A percentile compares a stretch with the other conserved stretches of the same genome.
Evolutionary conservation across 192 early-diverging fungal species (phyloP).

Genomic region (Podila verticillata): DNA sequence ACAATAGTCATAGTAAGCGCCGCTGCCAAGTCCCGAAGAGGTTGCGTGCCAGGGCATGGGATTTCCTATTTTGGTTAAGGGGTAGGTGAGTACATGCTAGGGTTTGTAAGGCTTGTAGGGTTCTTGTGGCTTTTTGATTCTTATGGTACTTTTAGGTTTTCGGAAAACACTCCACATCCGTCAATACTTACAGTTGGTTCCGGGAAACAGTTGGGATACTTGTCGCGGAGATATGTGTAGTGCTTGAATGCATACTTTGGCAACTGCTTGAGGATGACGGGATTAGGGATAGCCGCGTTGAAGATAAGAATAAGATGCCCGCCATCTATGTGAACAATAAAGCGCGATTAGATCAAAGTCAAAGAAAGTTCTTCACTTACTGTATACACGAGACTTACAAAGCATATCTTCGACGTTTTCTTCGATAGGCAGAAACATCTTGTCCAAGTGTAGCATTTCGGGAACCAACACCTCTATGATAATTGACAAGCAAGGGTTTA

Average conservation of each 20-base stretch:
- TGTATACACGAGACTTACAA: slow-evolving; percentile 53
- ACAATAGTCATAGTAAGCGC: slow-evolving; percentile 46
- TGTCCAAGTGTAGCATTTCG: slow-evolving; percentile 69
- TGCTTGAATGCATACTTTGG: slow-evolving; percentile 82
- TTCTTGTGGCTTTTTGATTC: too few relatives aligned
- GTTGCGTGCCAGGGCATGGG: slow-evolving; percentile 42
- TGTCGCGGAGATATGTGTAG: slow-evolving; percentile 77
- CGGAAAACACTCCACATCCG: not conserved
- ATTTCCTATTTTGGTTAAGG: slow-evolving; percentile 21
- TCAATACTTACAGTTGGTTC: slow-evolving; percentile 53
- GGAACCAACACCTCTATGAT: slow-evolving; percentile 57
- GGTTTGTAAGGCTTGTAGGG: too few relatives aligned
- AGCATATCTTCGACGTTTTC: slow-evolving; percentile 69
- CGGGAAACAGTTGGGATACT: slow-evolving; percentile 76
- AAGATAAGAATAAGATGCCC: slow-evolving; percentile 80
- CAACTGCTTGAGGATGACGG: slow-evolving; percentile 61
- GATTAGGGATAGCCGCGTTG: slow-evolving; percentile 70
- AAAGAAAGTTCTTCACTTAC: not conserved
- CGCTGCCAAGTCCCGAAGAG: slow-evolving; percentile 34
- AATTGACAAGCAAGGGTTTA: not conserved
- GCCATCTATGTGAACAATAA: slow-evolving; percentile 63
- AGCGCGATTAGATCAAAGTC: not conserved
- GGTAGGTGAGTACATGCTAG: not conserved
- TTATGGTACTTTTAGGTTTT: not conserved
- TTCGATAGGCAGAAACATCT: slow-evolving; percentile 76